phyloP scores from a whole-genome alignment of 331 rosid species.

The Telfairia occidentalis region DNA sequence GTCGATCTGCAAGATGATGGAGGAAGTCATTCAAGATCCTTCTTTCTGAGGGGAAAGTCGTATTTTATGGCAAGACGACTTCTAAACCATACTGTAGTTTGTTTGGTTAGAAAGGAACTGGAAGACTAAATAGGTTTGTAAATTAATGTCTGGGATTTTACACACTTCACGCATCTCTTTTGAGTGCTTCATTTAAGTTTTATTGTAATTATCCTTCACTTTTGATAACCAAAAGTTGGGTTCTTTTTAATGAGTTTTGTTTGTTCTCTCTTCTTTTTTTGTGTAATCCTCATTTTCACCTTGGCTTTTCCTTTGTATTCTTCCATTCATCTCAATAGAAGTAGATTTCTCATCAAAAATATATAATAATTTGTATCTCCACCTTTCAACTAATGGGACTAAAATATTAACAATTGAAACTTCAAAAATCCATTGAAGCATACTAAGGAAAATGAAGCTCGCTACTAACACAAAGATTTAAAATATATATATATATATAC shows the following conservation, averaged over 20 bases:
- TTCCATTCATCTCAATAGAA: not conserved
- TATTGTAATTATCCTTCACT: not conserved
- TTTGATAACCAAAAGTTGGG: not conserved
- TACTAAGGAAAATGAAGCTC: not conserved
- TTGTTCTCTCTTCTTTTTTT: not conserved
- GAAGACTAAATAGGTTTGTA: not conserved
- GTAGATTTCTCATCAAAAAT: not conserved
- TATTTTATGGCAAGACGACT: not conserved
- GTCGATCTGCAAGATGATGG: not conserved
- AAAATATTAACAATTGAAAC: not conserved
- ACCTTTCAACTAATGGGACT: not conserved
- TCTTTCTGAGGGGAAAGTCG: not conserved
- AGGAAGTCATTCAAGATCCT: not conserved
- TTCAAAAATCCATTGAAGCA: not conserved
- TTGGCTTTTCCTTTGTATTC: not conserved
- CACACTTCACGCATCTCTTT: not conserved
- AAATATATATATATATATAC: conserved; percentile 14
- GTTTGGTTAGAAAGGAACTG: not conserved
- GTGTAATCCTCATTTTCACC: not conserved
- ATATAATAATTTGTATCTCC: not conserved
- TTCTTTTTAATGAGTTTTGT: not conserved
- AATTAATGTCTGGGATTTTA: not conserved
- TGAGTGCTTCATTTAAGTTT: not conserved
- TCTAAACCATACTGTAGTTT: not conserved
- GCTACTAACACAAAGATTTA: not conserved